These are phyloP conservation scores for Podaxis sp. DNA, from an alignment of 768 basidiomycete species.

Conservation along the genomic window DNA sequence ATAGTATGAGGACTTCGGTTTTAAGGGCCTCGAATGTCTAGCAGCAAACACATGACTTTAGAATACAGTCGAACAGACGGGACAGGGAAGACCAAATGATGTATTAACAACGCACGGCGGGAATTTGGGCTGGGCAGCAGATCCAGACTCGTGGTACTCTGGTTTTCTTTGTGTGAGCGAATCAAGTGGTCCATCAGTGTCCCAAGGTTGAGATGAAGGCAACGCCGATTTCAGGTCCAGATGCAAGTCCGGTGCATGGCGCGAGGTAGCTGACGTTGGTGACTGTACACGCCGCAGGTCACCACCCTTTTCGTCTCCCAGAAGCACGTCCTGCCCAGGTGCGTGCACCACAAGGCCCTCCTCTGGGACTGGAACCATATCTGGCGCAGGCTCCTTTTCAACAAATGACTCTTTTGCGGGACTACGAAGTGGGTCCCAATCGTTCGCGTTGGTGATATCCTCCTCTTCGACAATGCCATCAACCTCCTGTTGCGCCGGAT, in stretches of 20 bases:
- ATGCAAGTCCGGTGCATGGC: conserved; percentile 45
- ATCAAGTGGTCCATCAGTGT: conserved; percentile 44
- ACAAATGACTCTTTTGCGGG: neutral
- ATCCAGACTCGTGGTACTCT: conserved; percentile 44
- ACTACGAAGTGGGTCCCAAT: conserved; percentile 11
- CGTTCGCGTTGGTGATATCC: neutral
- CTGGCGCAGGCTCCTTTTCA: neutral
- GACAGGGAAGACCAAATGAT: conserved; percentile 16
- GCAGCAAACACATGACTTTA: neutral
- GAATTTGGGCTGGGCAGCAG: conserved; percentile 38
- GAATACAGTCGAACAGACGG: neutral
- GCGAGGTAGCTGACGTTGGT: conserved; percentile 29
- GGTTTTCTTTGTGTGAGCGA: conserved; percentile 35
- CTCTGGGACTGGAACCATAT: conserved; percentile 10
- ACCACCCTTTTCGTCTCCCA: conserved; percentile 3
- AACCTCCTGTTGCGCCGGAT: neutral
- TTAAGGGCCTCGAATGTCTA: conserved; percentile 44
- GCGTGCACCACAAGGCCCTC: conserved; percentile 22
- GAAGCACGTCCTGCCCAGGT: neutral
- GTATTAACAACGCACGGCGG: conserved; percentile 13
- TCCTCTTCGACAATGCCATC: neutral
- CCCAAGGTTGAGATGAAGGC: conserved; percentile 69
- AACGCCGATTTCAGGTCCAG: conserved; percentile 37
- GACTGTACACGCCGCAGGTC: conserved; percentile 6
- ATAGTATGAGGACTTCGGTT: conserved; percentile 83